phyloP scores from a whole-genome alignment of 495 filamentous ascomycete genomes.

The Hyaloscypha variabilis region DNA sequence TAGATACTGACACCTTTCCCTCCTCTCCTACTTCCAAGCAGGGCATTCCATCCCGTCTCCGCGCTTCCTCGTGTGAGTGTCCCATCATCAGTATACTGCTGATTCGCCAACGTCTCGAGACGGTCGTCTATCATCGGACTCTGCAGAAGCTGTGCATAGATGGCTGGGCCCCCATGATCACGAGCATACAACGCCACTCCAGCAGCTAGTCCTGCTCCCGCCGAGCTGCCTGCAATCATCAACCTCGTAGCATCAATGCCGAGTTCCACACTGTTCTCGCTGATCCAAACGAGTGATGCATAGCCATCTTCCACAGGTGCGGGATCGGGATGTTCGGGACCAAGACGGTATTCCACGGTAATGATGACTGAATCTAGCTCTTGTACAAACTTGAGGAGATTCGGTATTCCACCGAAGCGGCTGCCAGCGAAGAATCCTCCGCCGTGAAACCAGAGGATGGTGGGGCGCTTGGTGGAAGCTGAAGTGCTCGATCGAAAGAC shows the following conservation, averaged over 20 bases:
- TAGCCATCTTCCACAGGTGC: constrained; percentile 33
- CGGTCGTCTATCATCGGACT: constrained; percentile 20
- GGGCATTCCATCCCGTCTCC: constrained; percentile 8
- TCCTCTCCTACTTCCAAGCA: constrained; percentile 2
- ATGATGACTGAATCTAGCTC: constrained; percentile 26
- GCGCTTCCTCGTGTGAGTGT: background rate
- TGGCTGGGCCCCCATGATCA: constrained; percentile 21
- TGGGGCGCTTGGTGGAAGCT: too few relatives aligned
- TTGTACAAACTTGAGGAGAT: constrained; percentile 10
- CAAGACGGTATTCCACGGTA: constrained; percentile 36
- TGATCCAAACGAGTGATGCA: constrained; percentile 32
- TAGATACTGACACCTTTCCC: constrained; percentile 9
- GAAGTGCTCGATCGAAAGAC: too few relatives aligned
- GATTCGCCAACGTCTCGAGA: constrained; percentile 11
- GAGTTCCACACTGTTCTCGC: constrained; percentile 28
- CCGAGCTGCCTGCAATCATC: constrained; percentile 33
- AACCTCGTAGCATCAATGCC: constrained; percentile 33
- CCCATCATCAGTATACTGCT: constrained; percentile 21
- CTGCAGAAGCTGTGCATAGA: constrained; percentile 19
- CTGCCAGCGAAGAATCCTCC: background rate
- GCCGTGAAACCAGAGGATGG: too few relatives aligned
- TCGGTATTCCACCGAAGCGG: too few relatives aligned
- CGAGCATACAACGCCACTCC: constrained; percentile 29
- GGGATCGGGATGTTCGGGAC: constrained; percentile 32
- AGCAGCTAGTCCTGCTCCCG: constrained; percentile 36